Conservation (phyloP, 805 yeast genomes). For the Saturnispora zaruensis region DNA sequence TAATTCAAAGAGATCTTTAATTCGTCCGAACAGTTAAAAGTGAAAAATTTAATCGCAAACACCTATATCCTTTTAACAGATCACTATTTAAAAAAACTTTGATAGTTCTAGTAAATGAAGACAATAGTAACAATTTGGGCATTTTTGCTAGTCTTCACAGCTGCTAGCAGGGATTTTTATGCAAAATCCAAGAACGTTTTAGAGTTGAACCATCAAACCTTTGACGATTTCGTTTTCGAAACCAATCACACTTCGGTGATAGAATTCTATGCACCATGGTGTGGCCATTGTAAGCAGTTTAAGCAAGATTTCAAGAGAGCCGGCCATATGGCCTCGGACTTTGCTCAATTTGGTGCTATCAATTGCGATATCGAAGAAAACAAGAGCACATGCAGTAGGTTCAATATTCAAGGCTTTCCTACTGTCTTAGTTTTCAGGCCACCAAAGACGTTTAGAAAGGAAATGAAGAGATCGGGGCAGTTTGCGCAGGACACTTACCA, state of each 20-base stretch:
- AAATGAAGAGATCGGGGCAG: conserved; percentile 6
- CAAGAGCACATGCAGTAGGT: conserved; percentile 57
- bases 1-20: background rate
- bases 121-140: background rate
- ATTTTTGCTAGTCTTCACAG: background rate
- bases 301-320: conserved; percentile 56
- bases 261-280: conserved; percentile 96
- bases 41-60: background rate
- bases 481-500: conserved; percentile 38
- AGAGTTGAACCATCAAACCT: conserved; percentile 32
- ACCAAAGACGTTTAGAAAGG: conserved; percentile 39
- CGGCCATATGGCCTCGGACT: conserved; percentile 48
- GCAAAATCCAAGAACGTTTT: conserved; percentile 19
- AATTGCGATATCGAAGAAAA: conserved; percentile 72
- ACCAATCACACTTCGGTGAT: conserved; percentile 76
- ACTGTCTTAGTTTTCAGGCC: conserved; percentile 78
- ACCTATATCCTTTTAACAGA: background rate
- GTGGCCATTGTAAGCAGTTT: conserved; percentile 82
- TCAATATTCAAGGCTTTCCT: conserved; percentile 72
- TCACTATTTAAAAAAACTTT: background rate
- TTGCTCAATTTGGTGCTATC: conserved; percentile 67
- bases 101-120: background rate
- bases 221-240: conserved; percentile 54
- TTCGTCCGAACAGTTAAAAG: background rate
- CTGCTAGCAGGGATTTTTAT: conserved; percentile 16